Percentiles rank a stretch among this genome's conserved stretches.
Conservation (phyloP, 169 alveolate species). For the Cryptosporidium parvum region DNA sequence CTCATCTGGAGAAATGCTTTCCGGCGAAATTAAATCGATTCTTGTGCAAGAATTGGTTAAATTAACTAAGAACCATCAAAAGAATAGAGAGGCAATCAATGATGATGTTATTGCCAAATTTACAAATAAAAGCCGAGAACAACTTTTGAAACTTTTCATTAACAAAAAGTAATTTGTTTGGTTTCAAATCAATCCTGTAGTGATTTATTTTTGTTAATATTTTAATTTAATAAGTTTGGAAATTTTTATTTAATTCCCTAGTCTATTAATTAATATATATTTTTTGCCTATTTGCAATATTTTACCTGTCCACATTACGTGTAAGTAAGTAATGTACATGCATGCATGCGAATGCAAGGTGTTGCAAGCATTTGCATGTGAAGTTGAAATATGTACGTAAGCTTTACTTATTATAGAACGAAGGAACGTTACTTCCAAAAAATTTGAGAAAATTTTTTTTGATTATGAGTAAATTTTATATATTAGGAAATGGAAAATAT, state of each 20-base stretch:
- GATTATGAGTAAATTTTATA: background rate
- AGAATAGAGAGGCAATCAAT: conserved; percentile 32
- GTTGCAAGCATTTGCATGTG: background rate
- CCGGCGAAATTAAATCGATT: conserved; percentile 94
- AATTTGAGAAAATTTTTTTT: background rate
- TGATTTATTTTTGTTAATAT: background rate
- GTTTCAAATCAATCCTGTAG: background rate
- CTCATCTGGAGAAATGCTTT: conserved; percentile 94
- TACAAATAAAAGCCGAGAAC: conserved; percentile 38
- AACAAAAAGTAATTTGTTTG: background rate
- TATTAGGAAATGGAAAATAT: conserved; percentile 76
- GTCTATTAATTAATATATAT: background rate
- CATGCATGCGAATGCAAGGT: background rate
- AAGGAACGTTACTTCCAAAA: background rate
- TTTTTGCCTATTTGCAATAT: background rate
- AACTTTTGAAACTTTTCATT: background rate
- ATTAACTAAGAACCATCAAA: conserved; percentile 65
- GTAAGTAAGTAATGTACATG: conserved; percentile 2
- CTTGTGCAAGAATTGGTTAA: conserved; percentile 86
- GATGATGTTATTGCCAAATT: conserved; percentile 28
- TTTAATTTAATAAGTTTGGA: background rate
- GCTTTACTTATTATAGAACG: too few relatives aligned
- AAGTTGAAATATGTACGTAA: background rate
- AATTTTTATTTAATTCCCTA: background rate
- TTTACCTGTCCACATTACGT: conserved; percentile 12